A percentile compares a stretch with the other conserved stretches of the same genome.
These are phyloP conservation scores for Nitzschia sp. DNA, from an alignment of 108 stramenopile genomes.

Conservation along the genomic window DNA sequence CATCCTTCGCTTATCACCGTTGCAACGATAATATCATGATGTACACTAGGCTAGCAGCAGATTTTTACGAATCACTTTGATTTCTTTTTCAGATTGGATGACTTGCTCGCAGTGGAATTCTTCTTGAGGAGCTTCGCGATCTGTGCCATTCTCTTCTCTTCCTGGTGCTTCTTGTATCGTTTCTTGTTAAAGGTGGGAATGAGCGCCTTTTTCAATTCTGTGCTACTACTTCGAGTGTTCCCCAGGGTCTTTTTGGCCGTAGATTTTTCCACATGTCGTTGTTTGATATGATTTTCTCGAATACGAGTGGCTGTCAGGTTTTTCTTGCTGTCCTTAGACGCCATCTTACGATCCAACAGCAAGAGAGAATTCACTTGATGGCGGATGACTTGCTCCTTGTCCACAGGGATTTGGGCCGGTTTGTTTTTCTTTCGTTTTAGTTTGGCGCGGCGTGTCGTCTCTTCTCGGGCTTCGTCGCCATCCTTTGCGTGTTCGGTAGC, in stretches of 20 bases:
- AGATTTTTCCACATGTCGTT: neutral
- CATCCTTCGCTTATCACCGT: constrained; percentile 50
- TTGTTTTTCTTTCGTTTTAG: neutral
- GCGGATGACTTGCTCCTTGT: neutral
- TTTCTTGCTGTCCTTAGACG: constrained; percentile 6
- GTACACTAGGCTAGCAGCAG: neutral
- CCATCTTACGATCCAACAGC: constrained; percentile 25
- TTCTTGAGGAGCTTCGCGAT: constrained; percentile 37
- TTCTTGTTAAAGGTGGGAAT: constrained; percentile 39
- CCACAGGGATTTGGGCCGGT: neutral
- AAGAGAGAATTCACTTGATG: constrained; percentile 12
- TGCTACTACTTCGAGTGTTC: constrained; percentile 17
- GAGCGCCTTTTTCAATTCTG: neutral
- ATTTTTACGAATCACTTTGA: neutral
- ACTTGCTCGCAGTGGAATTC: constrained; percentile 7
- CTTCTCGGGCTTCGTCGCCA: neutral
- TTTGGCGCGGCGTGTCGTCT: neutral
- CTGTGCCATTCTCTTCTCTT: constrained; percentile 31
- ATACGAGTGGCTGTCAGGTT: constrained; percentile 1
- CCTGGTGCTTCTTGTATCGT: constrained; percentile 17
- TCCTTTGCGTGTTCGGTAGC: neutral
- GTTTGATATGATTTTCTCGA: neutral
- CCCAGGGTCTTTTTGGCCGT: constrained; percentile 17
- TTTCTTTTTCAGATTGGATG: neutral
- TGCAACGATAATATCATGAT: too few relatives aligned